A percentile compares a stretch with the other conserved stretches of the same genome.
Conservation (phyloP, 768 basidiomycete species). For the Mrakia blollopis region DNA sequence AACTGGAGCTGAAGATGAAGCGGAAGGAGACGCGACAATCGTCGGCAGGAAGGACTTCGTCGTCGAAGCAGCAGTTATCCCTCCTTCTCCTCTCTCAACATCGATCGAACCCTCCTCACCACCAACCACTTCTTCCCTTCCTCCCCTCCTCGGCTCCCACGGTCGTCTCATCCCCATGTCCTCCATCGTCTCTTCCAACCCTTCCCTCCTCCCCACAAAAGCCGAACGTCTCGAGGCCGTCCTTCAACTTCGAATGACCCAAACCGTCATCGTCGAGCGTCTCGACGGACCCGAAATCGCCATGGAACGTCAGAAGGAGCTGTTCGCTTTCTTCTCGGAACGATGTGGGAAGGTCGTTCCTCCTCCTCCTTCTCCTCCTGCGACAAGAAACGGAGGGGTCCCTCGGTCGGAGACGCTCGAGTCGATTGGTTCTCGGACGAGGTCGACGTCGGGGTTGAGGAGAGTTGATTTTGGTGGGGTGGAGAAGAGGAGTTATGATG, state of each 20-base stretch:
- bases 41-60: not conserved
- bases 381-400: not conserved
- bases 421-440: slow-evolving; percentile 10
- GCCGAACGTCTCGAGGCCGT: slow-evolving; percentile 68
- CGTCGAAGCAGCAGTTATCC: not conserved
- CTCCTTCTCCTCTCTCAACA: not conserved
- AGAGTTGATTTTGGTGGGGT: slow-evolving; percentile 2
- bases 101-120: not conserved
- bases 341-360: slow-evolving; percentile 41
- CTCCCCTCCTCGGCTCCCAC: slow-evolving; percentile 12
- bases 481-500: slow-evolving; percentile 13
- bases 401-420: slow-evolving; percentile 3
- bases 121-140: not conserved
- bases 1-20: slow-evolving; percentile 29
- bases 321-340: slow-evolving; percentile 80
- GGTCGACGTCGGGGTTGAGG: not conserved
- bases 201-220: slow-evolving; percentile 46
- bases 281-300: slow-evolving; percentile 82
- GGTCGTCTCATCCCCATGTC: not conserved
- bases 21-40: not conserved
- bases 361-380: not conserved
- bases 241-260: slow-evolving; percentile 79
- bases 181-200: slow-evolving; percentile 41
- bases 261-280: slow-evolving; percentile 71
- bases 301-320: slow-evolving; percentile 70